A percentile compares a stretch with the other conserved stretches of the same genome.
Evolutionary conservation across 129 eudicot genomes (phyloP).

Genomic region (Cynara cardunculus): DNA sequence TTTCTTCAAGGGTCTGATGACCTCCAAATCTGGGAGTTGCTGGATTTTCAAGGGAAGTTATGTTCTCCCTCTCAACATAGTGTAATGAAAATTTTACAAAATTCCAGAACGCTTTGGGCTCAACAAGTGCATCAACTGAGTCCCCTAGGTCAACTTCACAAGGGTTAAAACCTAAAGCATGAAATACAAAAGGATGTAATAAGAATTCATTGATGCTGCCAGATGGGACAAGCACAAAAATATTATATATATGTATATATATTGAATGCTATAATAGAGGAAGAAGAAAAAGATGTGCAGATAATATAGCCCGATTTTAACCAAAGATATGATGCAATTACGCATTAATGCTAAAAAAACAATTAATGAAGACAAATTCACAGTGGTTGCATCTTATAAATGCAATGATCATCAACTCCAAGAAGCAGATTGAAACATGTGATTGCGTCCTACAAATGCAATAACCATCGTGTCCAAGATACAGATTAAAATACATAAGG

Average conservation of each 20-base stretch:
- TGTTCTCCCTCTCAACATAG: conserved; percentile 51
- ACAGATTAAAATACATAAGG: neutral
- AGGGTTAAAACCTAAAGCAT: conserved; percentile 62
- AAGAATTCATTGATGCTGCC: neutral
- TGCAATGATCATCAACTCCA: neutral
- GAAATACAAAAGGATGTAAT: neutral
- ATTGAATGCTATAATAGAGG: neutral
- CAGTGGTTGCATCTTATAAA: neutral
- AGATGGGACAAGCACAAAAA: conserved; percentile 8
- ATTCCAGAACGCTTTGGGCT: conserved; percentile 54
- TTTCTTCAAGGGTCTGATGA: conserved; percentile 81
- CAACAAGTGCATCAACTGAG: conserved; percentile 48
- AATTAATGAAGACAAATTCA: neutral
- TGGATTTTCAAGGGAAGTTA: conserved; percentile 22
- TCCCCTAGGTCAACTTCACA: conserved; percentile 67
- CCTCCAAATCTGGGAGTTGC: conserved; percentile 81
- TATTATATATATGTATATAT: neutral
- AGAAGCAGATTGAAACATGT: neutral
- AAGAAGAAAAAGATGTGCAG: neutral
- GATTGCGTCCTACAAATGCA: neutral
- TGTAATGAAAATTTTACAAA: conserved; percentile 58
- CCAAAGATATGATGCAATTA: neutral
- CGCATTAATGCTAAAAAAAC: neutral
- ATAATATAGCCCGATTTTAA: neutral
- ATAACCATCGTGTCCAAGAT: neutral